Percentiles rank a stretch among this genome's conserved stretches.
Evolutionary conservation across 164 flowering plant species (phyloP).

Genomic region (Liriodendron chinense): DNA sequence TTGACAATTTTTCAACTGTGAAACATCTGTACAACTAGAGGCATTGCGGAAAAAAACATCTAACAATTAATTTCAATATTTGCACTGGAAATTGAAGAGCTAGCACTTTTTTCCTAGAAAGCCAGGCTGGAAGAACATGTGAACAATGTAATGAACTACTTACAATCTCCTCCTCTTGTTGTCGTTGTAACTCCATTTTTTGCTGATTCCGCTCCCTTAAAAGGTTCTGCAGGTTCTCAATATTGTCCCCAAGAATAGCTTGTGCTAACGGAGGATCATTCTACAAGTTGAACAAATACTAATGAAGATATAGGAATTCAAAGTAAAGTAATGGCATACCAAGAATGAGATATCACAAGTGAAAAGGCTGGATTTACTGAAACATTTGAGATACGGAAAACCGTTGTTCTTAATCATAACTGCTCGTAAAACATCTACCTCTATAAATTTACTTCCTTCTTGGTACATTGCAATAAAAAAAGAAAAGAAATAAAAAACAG

Average conservation of each 20-base stretch:
- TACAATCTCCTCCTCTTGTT: conserved; percentile 82
- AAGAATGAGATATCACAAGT: neutral
- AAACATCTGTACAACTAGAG: neutral
- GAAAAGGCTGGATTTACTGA: too few species aligned
- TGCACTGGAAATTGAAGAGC: neutral
- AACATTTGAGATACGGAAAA: too few species aligned
- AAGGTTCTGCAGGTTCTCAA: conserved; percentile 63
- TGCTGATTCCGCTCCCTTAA: conserved; percentile 68
- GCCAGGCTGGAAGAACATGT: neutral
- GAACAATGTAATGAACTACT: conserved; percentile 22
- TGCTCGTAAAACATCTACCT: too few species aligned
- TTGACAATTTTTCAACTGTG: neutral
- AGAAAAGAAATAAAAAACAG: too few species aligned
- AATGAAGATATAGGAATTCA: neutral
- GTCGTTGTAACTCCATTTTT: conserved; percentile 56
- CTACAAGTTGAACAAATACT: conserved; percentile 34
- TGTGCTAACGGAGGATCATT: conserved; percentile 90
- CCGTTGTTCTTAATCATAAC: too few species aligned
- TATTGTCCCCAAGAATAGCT: conserved; percentile 78
- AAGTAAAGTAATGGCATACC: neutral
- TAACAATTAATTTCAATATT: neutral
- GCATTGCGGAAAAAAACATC: neutral
- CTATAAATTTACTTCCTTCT: too few species aligned
- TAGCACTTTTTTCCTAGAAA: neutral
- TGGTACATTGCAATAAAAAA: too few species aligned